Base-by-base conservation (phyloP, 495 filamentous ascomycete species). In the Corynascus novoguineensis region DNA sequence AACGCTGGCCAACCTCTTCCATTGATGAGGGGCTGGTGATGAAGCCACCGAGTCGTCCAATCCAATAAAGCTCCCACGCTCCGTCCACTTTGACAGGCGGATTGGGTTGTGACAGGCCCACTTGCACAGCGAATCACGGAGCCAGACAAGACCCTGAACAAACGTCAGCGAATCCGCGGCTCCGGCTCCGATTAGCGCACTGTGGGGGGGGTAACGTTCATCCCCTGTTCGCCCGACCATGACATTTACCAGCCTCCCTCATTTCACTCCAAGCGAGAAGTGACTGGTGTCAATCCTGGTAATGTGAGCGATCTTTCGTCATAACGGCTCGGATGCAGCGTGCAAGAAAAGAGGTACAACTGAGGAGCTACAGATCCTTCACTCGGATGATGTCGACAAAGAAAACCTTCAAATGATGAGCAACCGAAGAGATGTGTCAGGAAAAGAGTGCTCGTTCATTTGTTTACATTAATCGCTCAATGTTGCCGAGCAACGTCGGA, bases 41-140 rank as follows among this genome's bases (percentile, higher is more conserved):
- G 64, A 42, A 54, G 59, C 22, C 37, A 15, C 25, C 24, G 50
- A n/a, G 17, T n/a, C 57, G 50, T 46, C 68, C 68, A 71, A 71
- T 71, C 25, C 63, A 34, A 62, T 42, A 41, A 59, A 41, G 54
- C 55, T 64, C 64, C 58, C 55, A 45, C 60, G 57, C 57, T 63
- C 62, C 63, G 57, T 22, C 52, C 56, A 41, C 49, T 63, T 55
- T 67, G 64, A 68, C 60, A 66, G 65, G 68, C 53, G 38, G 50
- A 22, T 15, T 8, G 21, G 41, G 15, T 53, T 41, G 42, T 28
- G 31, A 46, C 28, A 15, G 58, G 46, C 40, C 60, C 61, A 59
- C 60, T 22, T 38, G 4, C 53, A 35, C 56, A 64, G 64, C 65
- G 64, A 70, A 70, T 70, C 65, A 63, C 61, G 65, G 61, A 61